These are phyloP conservation scores for Euphorbia celastroides DNA, from an alignment of 441 rosid species.

Conservation along the genomic window DNA sequence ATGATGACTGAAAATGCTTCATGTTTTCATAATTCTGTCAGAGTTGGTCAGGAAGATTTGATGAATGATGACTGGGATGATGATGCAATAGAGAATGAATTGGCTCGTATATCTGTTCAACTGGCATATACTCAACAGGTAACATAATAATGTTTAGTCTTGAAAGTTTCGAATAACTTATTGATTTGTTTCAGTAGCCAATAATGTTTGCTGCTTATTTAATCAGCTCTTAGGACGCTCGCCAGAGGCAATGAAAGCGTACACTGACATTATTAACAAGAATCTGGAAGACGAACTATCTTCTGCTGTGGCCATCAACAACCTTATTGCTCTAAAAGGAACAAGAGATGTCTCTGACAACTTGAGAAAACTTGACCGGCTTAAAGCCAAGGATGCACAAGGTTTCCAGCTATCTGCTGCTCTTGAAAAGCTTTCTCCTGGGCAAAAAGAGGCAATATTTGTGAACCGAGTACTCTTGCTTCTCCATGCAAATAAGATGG, in stretches of 20 bases:
- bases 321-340: slow-evolving; percentile 70
- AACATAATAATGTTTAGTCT: slow-evolving; percentile 14
- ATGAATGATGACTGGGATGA: slow-evolving; percentile 69
- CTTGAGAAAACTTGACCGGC: slow-evolving; percentile 76
- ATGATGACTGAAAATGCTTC: slow-evolving; percentile 3
- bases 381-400: slow-evolving; percentile 60
- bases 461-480: slow-evolving; percentile 73
- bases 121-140: slow-evolving; percentile 89
- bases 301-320: slow-evolving; percentile 77
- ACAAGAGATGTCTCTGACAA: slow-evolving; percentile 74
- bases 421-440: slow-evolving; percentile 76
- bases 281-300: slow-evolving; percentile 77
- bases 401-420: slow-evolving; percentile 56
- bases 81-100: slow-evolving; percentile 76
- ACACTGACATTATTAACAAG: slow-evolving; percentile 48
- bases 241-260: slow-evolving; percentile 60
- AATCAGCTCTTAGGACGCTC: slow-evolving; percentile 59
- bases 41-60: slow-evolving; percentile 86
- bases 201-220: slow-evolving; percentile 27
- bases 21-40: slow-evolving; percentile 20
- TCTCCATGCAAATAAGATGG: slow-evolving; percentile 82
- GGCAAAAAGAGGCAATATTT: slow-evolving; percentile 70
- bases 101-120: slow-evolving; percentile 80
- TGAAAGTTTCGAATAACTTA: not conserved
- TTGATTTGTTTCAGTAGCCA: slow-evolving; percentile 7